Conservation (phyloP, 495 filamentous ascomycete species). For the Chlorociboria aeruginascens region DNA sequence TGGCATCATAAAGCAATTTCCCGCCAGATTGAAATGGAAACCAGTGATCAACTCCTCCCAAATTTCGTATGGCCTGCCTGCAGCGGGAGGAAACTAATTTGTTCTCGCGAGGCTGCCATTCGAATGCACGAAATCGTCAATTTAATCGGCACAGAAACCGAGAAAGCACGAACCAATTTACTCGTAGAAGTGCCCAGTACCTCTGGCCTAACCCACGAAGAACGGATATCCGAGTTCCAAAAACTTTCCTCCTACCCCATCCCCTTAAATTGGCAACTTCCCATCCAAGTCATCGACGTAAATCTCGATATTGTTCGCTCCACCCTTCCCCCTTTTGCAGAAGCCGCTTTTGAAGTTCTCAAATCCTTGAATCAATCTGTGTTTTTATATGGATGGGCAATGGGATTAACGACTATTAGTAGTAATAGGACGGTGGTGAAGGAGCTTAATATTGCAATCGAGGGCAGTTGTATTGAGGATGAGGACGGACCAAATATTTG, state of each 20-base stretch:
- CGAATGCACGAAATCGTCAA: constrained; percentile 58
- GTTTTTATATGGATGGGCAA: constrained; percentile 58
- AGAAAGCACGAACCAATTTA: constrained; percentile 42
- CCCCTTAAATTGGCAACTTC: constrained; percentile 19
- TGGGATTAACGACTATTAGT: constrained; percentile 49
- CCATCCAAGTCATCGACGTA: constrained; percentile 19
- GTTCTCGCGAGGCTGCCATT: constrained; percentile 47
- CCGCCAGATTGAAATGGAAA: constrained; percentile 55
- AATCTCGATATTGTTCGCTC: constrained; percentile 7
- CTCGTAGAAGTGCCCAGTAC: constrained; percentile 26
- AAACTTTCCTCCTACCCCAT: constrained; percentile 19
- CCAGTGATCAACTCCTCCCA: background rate
- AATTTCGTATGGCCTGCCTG: constrained; percentile 46
- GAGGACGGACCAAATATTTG: constrained; percentile 45
- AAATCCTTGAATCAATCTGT: constrained; percentile 53
- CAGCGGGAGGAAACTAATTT: constrained; percentile 39
- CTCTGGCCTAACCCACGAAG: background rate
- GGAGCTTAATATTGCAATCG: constrained; percentile 43
- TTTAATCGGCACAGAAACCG: constrained; percentile 48
- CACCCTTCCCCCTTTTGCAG: constrained; percentile 8
- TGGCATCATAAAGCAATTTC: constrained; percentile 44
- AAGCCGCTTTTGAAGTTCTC: constrained; percentile 30
- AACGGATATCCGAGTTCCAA: constrained; percentile 11
- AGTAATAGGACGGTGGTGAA: constrained; percentile 53
- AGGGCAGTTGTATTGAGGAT: constrained; percentile 20